Percentiles rank a stretch among this genome's conserved stretches.
phyloP scores from a whole-genome alignment of 352 stramenopile species.

The Pelagophyceae sp. region DNA sequence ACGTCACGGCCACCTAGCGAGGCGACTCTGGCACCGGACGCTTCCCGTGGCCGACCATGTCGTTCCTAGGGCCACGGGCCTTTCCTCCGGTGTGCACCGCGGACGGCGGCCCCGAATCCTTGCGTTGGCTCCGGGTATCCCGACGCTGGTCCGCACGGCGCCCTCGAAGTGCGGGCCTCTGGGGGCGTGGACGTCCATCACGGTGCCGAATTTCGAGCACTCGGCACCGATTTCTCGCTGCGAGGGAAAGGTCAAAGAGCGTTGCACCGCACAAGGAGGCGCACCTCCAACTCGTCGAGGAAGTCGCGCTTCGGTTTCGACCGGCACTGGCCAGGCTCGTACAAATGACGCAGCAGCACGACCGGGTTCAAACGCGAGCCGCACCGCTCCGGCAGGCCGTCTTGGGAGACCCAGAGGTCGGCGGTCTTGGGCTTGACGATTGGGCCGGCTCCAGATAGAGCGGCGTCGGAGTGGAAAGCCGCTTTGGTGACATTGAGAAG shows the following conservation, averaged over 20 bases:
- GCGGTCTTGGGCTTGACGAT: neutral
- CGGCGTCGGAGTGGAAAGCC: slow-evolving; percentile 1
- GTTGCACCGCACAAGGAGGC: no score
- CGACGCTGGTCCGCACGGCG: no score
- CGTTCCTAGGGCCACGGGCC: no score
- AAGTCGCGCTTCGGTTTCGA: neutral
- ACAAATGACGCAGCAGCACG: neutral
- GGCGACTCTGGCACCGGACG: no score
- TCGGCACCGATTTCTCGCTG: neutral
- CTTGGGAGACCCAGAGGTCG: neutral
- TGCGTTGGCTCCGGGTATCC: no score
- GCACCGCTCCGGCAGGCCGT: neutral
- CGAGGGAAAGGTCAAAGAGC: neutral
- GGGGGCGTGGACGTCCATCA: neutral
- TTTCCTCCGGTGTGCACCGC: no score
- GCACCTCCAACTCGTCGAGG: slow-evolving; percentile 13
- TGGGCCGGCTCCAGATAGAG: neutral
- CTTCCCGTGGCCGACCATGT: no score
- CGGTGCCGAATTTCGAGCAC: slow-evolving; percentile 10
- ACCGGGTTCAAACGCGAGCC: neutral
- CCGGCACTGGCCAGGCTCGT: neutral
- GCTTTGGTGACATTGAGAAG: neutral
- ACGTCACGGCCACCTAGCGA: neutral
- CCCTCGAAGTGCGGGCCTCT: neutral
- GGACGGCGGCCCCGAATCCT: no score